Evolutionary conservation across 1,284 basidiomycete species (phyloP).

Genomic region (Naganishia sp.): DNA sequence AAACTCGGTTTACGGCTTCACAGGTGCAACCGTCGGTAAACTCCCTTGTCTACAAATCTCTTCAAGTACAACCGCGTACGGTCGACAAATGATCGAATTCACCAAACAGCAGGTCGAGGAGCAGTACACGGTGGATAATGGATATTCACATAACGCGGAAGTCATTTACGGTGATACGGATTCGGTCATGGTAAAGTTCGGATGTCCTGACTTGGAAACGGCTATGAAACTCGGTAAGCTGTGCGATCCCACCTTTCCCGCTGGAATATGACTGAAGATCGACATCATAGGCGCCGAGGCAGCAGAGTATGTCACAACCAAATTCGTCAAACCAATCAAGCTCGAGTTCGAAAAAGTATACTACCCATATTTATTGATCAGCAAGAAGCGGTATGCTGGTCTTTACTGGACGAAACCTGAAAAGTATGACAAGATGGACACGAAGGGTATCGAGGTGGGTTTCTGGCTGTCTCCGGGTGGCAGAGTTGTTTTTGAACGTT

Average conservation of each 20-base stretch:
- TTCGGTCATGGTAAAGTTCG: slow-evolving; percentile 96
- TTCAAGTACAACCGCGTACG: slow-evolving; percentile 87
- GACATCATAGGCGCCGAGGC: slow-evolving; percentile 75
- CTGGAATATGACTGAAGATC: too few relatives aligned
- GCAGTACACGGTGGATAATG: slow-evolving; percentile 81
- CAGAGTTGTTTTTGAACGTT: slow-evolving; percentile 5
- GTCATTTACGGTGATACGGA: slow-evolving; percentile 97
- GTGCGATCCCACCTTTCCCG: neutral
- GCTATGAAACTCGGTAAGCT: slow-evolving; percentile 82
- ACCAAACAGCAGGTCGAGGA: slow-evolving; percentile 89
- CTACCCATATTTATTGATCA: slow-evolving; percentile 93
- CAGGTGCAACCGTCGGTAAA: slow-evolving; percentile 91
- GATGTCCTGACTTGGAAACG: slow-evolving; percentile 74
- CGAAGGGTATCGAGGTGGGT: slow-evolving; percentile 92
- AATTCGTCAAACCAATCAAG: slow-evolving; percentile 93
- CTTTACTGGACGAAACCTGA: slow-evolving; percentile 92
- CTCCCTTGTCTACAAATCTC: slow-evolving; percentile 91
- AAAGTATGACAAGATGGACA: slow-evolving; percentile 97
- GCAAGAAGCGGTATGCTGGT: slow-evolving; percentile 94
- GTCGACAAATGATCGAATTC: slow-evolving; percentile 94
- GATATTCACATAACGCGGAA: slow-evolving; percentile 78
- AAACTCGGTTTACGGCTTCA: slow-evolving; percentile 97
- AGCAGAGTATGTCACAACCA: slow-evolving; percentile 84
- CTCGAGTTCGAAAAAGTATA: slow-evolving; percentile 98
- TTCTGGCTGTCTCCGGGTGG: neutral